Percentiles rank a stretch among this genome's conserved stretches.
phyloP scores from a whole-genome alignment of 345 rosid species.

The Arabidopsis suecica region DNA sequence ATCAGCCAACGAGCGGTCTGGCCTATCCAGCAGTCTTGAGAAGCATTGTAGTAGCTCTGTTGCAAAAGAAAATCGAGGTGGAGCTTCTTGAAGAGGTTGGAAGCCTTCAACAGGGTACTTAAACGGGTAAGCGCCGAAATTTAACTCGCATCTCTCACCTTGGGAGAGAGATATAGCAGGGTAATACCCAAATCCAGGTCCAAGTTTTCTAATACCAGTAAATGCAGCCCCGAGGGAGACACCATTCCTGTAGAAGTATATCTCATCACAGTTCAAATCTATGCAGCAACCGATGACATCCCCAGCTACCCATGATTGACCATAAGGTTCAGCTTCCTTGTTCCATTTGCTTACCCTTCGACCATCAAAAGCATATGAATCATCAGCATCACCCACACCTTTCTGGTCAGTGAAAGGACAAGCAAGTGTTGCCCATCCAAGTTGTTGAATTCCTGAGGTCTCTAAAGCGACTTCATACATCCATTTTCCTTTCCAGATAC shows the following conservation, averaged over 20 bases:
- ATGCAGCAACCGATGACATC: slow-evolving; percentile 96
- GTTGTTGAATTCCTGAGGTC: slow-evolving; percentile 91
- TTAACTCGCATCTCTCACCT: slow-evolving; percentile 87
- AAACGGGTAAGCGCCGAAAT: slow-evolving; percentile 88
- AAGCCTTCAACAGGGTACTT: slow-evolving; percentile 68
- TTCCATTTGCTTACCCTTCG: slow-evolving; percentile 92
- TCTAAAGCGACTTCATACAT: slow-evolving; percentile 95
- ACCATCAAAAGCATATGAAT: slow-evolving; percentile 99
- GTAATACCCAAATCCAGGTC: slow-evolving; percentile 81
- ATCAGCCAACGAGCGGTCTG: slow-evolving; percentile 62
- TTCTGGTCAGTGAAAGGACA: slow-evolving; percentile 92
- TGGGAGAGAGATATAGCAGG: slow-evolving; percentile 94
- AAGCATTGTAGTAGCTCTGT: slow-evolving; percentile 70
- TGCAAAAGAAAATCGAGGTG: slow-evolving; percentile 53
- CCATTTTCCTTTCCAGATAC: slow-evolving; percentile 97
- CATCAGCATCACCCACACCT: slow-evolving; percentile 98
- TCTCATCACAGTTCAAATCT: slow-evolving; percentile 72
- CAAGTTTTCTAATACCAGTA: slow-evolving; percentile 74
- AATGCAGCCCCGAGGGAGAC: slow-evolving; percentile 84
- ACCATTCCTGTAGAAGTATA: slow-evolving; percentile 84
- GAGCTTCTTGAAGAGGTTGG: slow-evolving; percentile 75
- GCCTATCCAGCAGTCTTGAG: slow-evolving; percentile 72
- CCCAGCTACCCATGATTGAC: slow-evolving; percentile 91
- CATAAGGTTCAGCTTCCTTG: slow-evolving; percentile 74
- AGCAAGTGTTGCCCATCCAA: slow-evolving; percentile 93